Percentiles rank a stretch among this genome's conserved stretches.
These are phyloP conservation scores for Russula abietina DNA, from an alignment of 768 basidiomycete species.

Conservation along the genomic window DNA sequence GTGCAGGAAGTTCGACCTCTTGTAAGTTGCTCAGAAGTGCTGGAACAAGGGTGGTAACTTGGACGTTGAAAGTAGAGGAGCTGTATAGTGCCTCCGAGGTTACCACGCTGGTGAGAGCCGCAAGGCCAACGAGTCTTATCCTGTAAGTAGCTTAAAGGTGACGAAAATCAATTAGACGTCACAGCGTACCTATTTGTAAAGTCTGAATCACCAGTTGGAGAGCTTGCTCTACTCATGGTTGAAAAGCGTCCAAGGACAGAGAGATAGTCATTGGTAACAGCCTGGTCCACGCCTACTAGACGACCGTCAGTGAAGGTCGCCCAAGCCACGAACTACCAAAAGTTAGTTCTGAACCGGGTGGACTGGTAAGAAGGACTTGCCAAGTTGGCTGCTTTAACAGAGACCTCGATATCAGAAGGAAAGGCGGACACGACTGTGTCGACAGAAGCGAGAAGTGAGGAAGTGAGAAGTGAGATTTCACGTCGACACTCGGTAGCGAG, in stretches of 20 bases:
- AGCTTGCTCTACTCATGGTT: slow-evolving; percentile 46
- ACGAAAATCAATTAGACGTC: not conserved
- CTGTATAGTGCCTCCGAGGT: slow-evolving; percentile 83
- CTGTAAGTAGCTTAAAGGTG: slow-evolving; percentile 35
- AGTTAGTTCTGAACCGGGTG: not conserved
- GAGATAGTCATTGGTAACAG: slow-evolving; percentile 64
- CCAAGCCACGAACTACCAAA: slow-evolving; percentile 79
- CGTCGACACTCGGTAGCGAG: slow-evolving; percentile 82
- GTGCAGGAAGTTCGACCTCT: slow-evolving; percentile 48
- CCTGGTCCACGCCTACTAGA: slow-evolving; percentile 70
- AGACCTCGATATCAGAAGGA: slow-evolving; percentile 65
- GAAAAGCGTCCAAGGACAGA: slow-evolving; percentile 61
- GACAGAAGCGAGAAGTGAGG: slow-evolving; percentile 61
- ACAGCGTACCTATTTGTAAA: slow-evolving; percentile 58
- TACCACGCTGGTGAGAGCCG: slow-evolving; percentile 71
- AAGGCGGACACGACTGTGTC: slow-evolving; percentile 50
- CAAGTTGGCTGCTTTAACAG: slow-evolving; percentile 71
- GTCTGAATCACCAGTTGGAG: slow-evolving; percentile 56
- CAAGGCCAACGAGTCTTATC: slow-evolving; percentile 79
- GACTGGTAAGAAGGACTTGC: slow-evolving; percentile 40
- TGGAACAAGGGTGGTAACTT: slow-evolving; percentile 63
- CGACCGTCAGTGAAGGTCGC: slow-evolving; percentile 87
- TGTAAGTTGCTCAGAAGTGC: slow-evolving; percentile 66
- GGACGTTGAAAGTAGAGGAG: slow-evolving; percentile 61
- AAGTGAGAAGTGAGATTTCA: slow-evolving; percentile 70